Percentiles rank a stretch among this genome's conserved stretches.
phyloP scores from a whole-genome alignment of 108 stramenopile species.

The Seminavis robusta region DNA sequence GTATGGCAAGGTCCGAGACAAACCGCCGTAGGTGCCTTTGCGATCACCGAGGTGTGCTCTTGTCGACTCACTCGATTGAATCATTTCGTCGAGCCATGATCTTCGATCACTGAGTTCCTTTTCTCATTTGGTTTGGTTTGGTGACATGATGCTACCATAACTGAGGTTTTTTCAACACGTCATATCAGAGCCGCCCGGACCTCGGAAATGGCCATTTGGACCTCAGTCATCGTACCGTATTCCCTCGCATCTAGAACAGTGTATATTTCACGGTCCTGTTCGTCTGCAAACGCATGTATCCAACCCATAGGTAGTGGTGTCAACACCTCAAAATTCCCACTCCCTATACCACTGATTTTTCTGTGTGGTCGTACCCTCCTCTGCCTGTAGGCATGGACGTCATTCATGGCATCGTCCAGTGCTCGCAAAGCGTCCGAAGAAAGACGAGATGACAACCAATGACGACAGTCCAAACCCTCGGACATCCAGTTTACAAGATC shows the following conservation, averaged over 20 bases:
- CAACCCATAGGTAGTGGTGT: slow-evolving; percentile 66
- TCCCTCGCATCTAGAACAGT: slow-evolving; percentile 52
- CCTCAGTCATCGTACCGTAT: slow-evolving; percentile 67
- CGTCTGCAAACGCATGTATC: slow-evolving; percentile 52
- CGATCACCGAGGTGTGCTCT: not conserved
- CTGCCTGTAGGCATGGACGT: too few species aligned
- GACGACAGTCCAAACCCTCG: slow-evolving; percentile 59
- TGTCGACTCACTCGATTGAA: not conserved
- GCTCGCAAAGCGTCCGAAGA: slow-evolving; percentile 61
- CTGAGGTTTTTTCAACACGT: not conserved
- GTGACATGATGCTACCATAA: not conserved
- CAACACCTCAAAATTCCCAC: slow-evolving; percentile 40
- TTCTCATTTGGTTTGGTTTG: not conserved
- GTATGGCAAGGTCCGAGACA: not conserved
- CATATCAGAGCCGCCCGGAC: not conserved
- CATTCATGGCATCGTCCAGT: slow-evolving; percentile 74
- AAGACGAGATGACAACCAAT: slow-evolving; percentile 54
- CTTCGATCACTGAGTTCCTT: not conserved
- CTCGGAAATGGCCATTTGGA: slow-evolving; percentile 44
- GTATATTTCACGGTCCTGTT: slow-evolving; percentile 59
- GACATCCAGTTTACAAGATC: slow-evolving; percentile 30
- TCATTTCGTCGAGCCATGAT: not conserved
- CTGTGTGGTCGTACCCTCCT: too few species aligned
- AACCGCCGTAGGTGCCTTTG: not conserved
- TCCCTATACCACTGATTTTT: slow-evolving; percentile 23